phyloP scores from a whole-genome alignment of 768 basidiomycete species.

The Hydnomerulius pinastri region DNA sequence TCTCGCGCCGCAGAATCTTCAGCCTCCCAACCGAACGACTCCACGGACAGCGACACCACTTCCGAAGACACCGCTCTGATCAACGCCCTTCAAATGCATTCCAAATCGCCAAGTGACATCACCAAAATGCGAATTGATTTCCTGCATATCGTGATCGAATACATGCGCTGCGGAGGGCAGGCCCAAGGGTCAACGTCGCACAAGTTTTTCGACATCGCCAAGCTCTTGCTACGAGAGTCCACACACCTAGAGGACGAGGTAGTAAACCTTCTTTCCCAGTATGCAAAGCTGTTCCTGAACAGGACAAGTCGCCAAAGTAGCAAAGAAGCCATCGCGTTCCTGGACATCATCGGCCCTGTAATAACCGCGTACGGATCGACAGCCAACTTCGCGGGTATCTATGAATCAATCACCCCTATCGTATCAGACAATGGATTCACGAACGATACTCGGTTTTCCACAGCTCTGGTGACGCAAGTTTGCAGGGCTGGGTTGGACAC shows the following conservation, averaged over 20 bases:
- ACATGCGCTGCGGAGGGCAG: constrained; percentile 51
- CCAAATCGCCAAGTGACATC: constrained; percentile 54
- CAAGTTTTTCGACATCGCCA: constrained; percentile 56
- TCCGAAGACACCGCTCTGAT: constrained; percentile 34
- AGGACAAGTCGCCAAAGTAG: constrained; percentile 44
- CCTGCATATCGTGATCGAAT: constrained; percentile 52
- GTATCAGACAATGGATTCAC: constrained; percentile 46
- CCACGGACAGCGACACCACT: constrained; percentile 22
- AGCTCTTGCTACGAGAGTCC: constrained; percentile 56
- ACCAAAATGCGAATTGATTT: constrained; percentile 66
- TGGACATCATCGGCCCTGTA: constrained; percentile 58
- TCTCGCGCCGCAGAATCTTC: constrained; percentile 42
- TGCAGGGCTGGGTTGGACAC: constrained; percentile 48
- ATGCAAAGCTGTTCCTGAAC: constrained; percentile 46
- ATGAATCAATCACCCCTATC: constrained; percentile 51
- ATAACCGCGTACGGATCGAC: constrained; percentile 48
- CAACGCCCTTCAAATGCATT: constrained; percentile 40
- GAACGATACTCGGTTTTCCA: constrained; percentile 53
- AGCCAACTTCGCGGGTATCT: constrained; percentile 60
- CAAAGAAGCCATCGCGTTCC: constrained; percentile 53
- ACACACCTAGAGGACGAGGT: constrained; percentile 40
- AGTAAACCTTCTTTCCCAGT: constrained; percentile 55
- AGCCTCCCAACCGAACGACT: constrained; percentile 20
- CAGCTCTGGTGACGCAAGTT: constrained; percentile 46
- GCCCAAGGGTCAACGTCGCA: constrained; percentile 41